phyloP scores from a whole-genome alignment of 768 basidiomycete species.

The Amanita brunnescens region DNA sequence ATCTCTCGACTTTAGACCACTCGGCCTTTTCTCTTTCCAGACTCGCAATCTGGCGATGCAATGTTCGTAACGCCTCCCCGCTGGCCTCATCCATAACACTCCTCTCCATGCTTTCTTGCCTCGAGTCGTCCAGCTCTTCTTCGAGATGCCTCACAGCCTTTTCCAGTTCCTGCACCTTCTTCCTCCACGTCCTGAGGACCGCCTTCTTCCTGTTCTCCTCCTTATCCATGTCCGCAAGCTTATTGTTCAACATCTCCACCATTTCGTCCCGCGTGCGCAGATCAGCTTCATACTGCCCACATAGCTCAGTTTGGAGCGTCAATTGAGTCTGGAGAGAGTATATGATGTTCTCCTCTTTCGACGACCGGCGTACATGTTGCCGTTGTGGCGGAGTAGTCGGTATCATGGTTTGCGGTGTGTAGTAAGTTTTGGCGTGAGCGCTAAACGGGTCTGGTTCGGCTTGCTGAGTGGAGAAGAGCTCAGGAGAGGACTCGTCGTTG shows the following conservation, averaged over 20 bases:
- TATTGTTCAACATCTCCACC: conserved; percentile 48
- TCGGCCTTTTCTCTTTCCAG: conserved; percentile 61
- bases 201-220: conserved; percentile 54
- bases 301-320: conserved; percentile 65
- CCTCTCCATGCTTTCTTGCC: conserved; percentile 72
- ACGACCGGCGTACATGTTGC: conserved; percentile 47
- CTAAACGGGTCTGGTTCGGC: conserved; percentile 67
- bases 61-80: conserved; percentile 65
- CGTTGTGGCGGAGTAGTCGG: conserved; percentile 53
- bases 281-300: conserved; percentile 70
- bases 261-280: conserved; percentile 66
- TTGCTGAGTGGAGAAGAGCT: conserved; percentile 33
- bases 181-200: conserved; percentile 57
- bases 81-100: conserved; percentile 83
- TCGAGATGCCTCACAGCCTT: conserved; percentile 56
- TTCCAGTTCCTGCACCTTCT: conserved; percentile 71
- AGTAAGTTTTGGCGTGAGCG: conserved; percentile 65
- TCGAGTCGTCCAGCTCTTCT: conserved; percentile 81
- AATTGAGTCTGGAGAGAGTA: conserved; percentile 70
- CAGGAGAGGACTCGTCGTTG: conserved; percentile 45
- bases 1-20: conserved; percentile 32
- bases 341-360: conserved; percentile 64
- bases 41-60: conserved; percentile 73
- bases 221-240: conserved; percentile 46
- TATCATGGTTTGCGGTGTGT: conserved; percentile 66